These are phyloP conservation scores for Plasmodium vivax DNA, from an alignment of 169 alveolate genomes.

Conservation along the genomic window DNA sequence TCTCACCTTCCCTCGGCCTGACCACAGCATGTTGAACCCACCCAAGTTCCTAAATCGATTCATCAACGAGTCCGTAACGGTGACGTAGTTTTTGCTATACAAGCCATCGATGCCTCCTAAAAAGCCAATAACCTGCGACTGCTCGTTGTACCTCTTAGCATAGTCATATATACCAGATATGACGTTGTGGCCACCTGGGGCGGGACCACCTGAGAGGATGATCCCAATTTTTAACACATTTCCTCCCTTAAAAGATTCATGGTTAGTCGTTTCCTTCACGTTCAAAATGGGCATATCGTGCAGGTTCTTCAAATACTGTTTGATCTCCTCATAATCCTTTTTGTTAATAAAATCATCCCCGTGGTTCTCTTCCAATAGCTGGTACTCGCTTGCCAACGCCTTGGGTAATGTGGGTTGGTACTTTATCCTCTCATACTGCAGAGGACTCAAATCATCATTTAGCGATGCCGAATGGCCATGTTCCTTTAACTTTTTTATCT, in stretches of 20 bases:
- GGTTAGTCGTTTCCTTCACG: constrained; percentile 72
- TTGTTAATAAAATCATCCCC: constrained; percentile 77
- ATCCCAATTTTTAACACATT: constrained; percentile 91
- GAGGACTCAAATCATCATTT: constrained; percentile 81
- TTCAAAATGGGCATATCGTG: constrained; percentile 71
- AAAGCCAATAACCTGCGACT: constrained; percentile 94
- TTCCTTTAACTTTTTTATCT: constrained; percentile 75
- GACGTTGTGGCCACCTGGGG: constrained; percentile 99
- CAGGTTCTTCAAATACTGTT: constrained; percentile 67
- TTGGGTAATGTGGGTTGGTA: constrained; percentile 79
- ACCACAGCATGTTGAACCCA: constrained; percentile 98
- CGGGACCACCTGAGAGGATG: constrained; percentile 99
- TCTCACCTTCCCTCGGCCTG: constrained; percentile 98
- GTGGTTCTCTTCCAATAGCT: constrained; percentile 71
- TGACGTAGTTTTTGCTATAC: constrained; percentile 92
- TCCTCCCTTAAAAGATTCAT: constrained; percentile 75
- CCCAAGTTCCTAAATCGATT: constrained; percentile 96
- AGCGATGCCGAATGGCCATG: constrained; percentile 81
- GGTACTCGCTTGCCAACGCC: constrained; percentile 75
- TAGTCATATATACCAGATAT: constrained; percentile 97
- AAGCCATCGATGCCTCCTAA: constrained; percentile 96
- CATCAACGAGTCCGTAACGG: constrained; percentile 92
- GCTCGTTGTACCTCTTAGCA: constrained; percentile 90
- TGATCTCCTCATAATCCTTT: constrained; percentile 75
- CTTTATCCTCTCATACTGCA: constrained; percentile 78